Conservation (phyloP, 805 yeast genomes). For the Priceomyces melissophilus region DNA sequence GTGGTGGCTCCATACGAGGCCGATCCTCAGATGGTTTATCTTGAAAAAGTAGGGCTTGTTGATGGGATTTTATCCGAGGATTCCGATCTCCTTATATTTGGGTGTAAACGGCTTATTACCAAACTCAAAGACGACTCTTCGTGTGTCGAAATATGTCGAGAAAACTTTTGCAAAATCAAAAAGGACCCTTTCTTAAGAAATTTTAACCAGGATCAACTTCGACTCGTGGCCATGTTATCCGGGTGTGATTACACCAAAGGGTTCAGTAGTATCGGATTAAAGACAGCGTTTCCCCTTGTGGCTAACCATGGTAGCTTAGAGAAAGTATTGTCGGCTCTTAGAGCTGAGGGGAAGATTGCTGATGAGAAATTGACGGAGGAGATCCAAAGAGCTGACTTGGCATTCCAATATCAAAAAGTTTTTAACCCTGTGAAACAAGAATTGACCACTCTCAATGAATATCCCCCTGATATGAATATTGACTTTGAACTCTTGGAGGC, state of each 20-base stretch:
- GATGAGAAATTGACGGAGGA: conserved; percentile 61
- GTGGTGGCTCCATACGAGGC: conserved; percentile 99
- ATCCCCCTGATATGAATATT: conserved; percentile 42
- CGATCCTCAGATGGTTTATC: conserved; percentile 91
- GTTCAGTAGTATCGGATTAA: conserved; percentile 73
- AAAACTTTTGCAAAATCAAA: conserved; percentile 48
- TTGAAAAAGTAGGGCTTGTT: conserved; percentile 70
- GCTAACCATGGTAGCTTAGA: conserved; percentile 50
- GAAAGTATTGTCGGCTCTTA: conserved; percentile 52
- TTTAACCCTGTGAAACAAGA: conserved; percentile 56
- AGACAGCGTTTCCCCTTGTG: conserved; percentile 66
- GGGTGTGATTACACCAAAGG: conserved; percentile 98
- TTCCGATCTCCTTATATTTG: conserved; percentile 87
- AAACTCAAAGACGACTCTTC: conserved; percentile 74
- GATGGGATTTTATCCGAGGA: conserved; percentile 92
- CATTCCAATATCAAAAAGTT: conserved; percentile 84
- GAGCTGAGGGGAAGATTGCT: conserved; percentile 58
- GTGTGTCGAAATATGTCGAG: conserved; percentile 66
- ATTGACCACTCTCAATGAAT: conserved; percentile 57
- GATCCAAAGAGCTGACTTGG: conserved; percentile 63
- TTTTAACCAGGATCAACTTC: conserved; percentile 54
- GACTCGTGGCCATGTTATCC: conserved; percentile 79
- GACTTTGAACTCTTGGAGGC: conserved; percentile 39
- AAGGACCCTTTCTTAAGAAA: conserved; percentile 47
- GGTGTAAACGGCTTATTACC: conserved; percentile 72